Percentiles rank a stretch among this genome's conserved stretches.
Evolutionary conservation across 768 basidiomycete species (phyloP).

Genomic region (Pleurotus pulmonarius): DNA sequence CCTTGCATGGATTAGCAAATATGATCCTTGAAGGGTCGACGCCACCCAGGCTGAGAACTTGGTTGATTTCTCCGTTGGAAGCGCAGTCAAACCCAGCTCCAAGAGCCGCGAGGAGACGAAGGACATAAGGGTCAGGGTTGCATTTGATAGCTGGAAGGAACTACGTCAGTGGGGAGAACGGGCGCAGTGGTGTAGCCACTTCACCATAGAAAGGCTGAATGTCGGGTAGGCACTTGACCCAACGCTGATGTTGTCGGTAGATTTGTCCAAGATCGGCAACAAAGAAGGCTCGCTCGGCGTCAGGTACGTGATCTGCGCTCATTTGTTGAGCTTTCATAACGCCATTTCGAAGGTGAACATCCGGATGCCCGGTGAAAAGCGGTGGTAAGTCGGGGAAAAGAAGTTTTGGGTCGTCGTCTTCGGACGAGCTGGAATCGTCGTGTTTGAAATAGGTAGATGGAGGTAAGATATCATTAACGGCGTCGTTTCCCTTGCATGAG

Average conservation of each 20-base stretch:
- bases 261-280: constrained; percentile 91
- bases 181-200: constrained; percentile 22
- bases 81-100: constrained; percentile 98
- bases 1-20: constrained; percentile 99
- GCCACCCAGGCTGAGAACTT: constrained; percentile 70
- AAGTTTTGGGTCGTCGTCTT: constrained; percentile 33
- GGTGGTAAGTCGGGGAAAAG: constrained; percentile 66
- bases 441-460: constrained; percentile 39
- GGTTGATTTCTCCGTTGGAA: constrained; percentile 87
- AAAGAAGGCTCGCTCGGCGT: constrained; percentile 94
- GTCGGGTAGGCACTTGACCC: constrained; percentile 72
- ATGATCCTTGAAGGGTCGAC: constrained; percentile 83
- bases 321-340: constrained; percentile 61
- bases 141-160: constrained; percentile 81
- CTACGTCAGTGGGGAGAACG: constrained; percentile 16
- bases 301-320: constrained; percentile 49
- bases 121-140: constrained; percentile 94
- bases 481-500: constrained; percentile 55
- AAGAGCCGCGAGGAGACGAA: constrained; percentile 84
- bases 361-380: constrained; percentile 64
- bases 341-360: constrained; percentile 73
- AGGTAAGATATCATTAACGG: constrained; percentile 32
- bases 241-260: constrained; percentile 80
- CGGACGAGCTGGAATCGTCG: not conserved
- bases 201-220: constrained; percentile 94